phyloP scores from a whole-genome alignment of 257 asterid species.

The Solanum gracilifrons region DNA sequence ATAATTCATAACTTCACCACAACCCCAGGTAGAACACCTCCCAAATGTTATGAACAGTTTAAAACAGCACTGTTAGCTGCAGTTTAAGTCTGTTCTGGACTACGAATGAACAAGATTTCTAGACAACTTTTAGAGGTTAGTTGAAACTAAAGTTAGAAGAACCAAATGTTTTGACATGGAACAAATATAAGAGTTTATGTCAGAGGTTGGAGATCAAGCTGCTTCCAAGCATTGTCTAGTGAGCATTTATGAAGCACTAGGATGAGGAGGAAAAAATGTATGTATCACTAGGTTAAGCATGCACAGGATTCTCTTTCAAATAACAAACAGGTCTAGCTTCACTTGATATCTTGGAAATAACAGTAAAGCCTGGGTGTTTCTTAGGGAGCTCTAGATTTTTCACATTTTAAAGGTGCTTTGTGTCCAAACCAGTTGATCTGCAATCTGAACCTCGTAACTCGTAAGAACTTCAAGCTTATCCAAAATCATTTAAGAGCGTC shows the following conservation, averaged over 20 bases:
- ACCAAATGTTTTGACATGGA: not conserved
- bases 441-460: not conserved
- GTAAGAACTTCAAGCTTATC: not conserved
- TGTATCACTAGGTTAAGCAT: not conserved
- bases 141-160: not conserved
- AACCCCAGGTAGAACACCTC: not conserved
- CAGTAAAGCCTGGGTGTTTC: not conserved
- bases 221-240: not conserved
- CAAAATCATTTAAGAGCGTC: not conserved
- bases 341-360: not conserved
- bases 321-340: not conserved
- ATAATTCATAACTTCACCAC: not conserved
- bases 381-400: not conserved
- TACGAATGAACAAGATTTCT: not conserved
- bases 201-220: not conserved
- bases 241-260: not conserved
- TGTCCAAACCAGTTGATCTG: not conserved
- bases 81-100: not conserved
- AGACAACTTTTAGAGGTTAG: not conserved
- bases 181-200: not conserved
- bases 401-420: not conserved
- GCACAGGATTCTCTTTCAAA: not conserved
- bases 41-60: not conserved
- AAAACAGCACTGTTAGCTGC: not conserved
- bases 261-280: not conserved